Percentiles rank a stretch among this genome's conserved stretches.
phyloP scores from a whole-genome alignment of 371 early-diverging fungal genomes.

The Fennellomyces sp. region DNA sequence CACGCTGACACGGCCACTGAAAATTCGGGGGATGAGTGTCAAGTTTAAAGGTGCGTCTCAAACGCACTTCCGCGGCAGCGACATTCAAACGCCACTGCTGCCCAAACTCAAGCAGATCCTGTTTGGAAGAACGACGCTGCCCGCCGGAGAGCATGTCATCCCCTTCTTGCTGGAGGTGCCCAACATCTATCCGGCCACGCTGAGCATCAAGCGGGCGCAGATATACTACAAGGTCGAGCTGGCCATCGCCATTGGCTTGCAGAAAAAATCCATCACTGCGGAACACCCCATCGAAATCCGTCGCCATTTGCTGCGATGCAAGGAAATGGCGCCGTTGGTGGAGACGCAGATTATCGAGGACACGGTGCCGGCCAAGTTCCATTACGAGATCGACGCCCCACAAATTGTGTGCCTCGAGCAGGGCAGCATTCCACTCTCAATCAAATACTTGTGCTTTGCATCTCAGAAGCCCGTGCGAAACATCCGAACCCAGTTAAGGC shows the following conservation, averaged over 20 bases:
- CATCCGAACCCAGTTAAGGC: slow-evolving; percentile 27
- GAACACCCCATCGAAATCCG: slow-evolving; percentile 25
- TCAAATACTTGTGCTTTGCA: slow-evolving; percentile 30
- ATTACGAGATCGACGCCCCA: slow-evolving; percentile 31
- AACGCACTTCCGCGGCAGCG: neutral
- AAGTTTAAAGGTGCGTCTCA: slow-evolving; percentile 25
- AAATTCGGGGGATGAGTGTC: slow-evolving; percentile 23
- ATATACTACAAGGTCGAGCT: slow-evolving; percentile 25
- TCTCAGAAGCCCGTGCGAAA: slow-evolving; percentile 30
- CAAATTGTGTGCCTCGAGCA: slow-evolving; percentile 30
- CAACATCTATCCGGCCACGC: slow-evolving; percentile 21
- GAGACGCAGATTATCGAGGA: slow-evolving; percentile 24
- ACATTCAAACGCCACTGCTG: slow-evolving; percentile 12
- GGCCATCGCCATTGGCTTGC: slow-evolving; percentile 18
- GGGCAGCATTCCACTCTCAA: slow-evolving; percentile 15
- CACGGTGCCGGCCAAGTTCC: slow-evolving; percentile 32
- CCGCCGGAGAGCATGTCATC: slow-evolving; percentile 24
- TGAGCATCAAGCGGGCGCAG: slow-evolving; percentile 22
- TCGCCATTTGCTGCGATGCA: slow-evolving; percentile 22
- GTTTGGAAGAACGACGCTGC: slow-evolving; percentile 19
- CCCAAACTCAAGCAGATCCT: slow-evolving; percentile 27
- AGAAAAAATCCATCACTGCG: slow-evolving; percentile 26
- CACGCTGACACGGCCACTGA: slow-evolving; percentile 17
- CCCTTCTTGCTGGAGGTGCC: slow-evolving; percentile 28
- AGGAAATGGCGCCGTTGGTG: slow-evolving; percentile 21